Conservation (phyloP, 1,284 basidiomycete genomes). For the Kwoniella shivajii region DNA sequence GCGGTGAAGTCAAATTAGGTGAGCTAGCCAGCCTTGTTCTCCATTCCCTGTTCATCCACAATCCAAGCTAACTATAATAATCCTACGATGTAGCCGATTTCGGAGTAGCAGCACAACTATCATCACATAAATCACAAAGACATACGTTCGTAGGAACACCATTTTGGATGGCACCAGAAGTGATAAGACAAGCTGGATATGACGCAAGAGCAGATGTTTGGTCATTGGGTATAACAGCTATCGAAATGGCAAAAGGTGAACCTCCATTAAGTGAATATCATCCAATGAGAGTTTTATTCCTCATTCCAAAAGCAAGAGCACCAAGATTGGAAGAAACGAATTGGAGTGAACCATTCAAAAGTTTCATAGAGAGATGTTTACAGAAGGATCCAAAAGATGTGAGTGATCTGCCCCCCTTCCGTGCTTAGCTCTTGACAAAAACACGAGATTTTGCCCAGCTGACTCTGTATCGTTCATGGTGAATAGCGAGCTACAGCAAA, state of each 20-base stretch:
- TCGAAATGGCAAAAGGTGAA: constrained; percentile 92
- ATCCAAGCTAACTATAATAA: not conserved
- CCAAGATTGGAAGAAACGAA: constrained; percentile 78
- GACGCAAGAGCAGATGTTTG: constrained; percentile 96
- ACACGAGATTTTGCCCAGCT: constrained; percentile 20
- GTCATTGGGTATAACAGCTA: constrained; percentile 92
- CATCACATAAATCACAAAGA: constrained; percentile 83
- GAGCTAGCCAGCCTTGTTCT: constrained; percentile 13
- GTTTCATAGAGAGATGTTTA: constrained; percentile 86
- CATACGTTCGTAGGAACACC: constrained; percentile 95
- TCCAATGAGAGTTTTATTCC: constrained; percentile 85
- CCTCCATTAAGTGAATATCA: constrained; percentile 87
- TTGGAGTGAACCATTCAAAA: constrained; percentile 84
- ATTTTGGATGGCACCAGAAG: constrained; percentile 99
- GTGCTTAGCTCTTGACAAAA: too few species aligned
- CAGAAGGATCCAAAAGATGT: constrained; percentile 86
- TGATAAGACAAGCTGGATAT: constrained; percentile 95
- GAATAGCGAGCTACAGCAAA: constrained; percentile 90
- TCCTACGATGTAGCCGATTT: constrained; percentile 70
- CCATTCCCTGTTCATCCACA: too few species aligned
- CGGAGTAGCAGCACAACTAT: constrained; percentile 90
- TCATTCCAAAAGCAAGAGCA: constrained; percentile 87
- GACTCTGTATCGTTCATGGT: too few species aligned
- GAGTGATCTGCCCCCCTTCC: constrained; percentile 35
- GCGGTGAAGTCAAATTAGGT: constrained; percentile 87